Evolutionary conservation across 768 basidiomycete species (phyloP).

Genomic region (Arthromyces matolae): DNA sequence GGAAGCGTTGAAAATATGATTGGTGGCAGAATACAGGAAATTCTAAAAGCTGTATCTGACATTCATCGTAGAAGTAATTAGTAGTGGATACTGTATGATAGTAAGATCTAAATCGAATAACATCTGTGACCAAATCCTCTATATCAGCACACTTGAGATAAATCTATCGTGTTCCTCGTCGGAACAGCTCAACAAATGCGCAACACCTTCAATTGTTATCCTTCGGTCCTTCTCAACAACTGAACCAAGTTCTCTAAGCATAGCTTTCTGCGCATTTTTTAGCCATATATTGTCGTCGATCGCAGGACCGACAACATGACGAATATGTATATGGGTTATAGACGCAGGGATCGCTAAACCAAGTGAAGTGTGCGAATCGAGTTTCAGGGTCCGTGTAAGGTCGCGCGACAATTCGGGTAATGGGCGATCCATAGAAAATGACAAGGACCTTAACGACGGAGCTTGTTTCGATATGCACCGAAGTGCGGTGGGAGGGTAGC

Average conservation of each 20-base stretch:
- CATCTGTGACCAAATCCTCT: no score
- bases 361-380: background rate
- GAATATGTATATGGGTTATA: slow-evolving; percentile 13
- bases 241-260: slow-evolving; percentile 4
- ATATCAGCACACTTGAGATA: slow-evolving; percentile 7
- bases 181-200: background rate
- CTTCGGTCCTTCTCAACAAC: slow-evolving; percentile 4
- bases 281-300: slow-evolving; percentile 11
- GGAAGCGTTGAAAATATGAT: slow-evolving; percentile 26
- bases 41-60: slow-evolving; percentile 19
- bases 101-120: background rate
- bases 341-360: slow-evolving; percentile 7
- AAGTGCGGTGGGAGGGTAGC: slow-evolving; percentile 21
- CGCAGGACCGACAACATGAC: slow-evolving; percentile 7
- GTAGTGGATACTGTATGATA: background rate
- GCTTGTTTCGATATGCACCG: slow-evolving; percentile 21
- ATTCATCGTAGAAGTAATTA: background rate
- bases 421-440: slow-evolving; percentile 16
- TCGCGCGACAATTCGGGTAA: slow-evolving; percentile 16
- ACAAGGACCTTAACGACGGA: slow-evolving; percentile 18
- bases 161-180: no score
- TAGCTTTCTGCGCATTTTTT: slow-evolving; percentile 2
- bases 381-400: slow-evolving; percentile 12
- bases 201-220: slow-evolving; percentile 1
- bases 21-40: slow-evolving; percentile 24